Evolutionary conservation across 306 rosid genomes (phyloP).

Genomic region (Sechiopsis laciniata): DNA sequence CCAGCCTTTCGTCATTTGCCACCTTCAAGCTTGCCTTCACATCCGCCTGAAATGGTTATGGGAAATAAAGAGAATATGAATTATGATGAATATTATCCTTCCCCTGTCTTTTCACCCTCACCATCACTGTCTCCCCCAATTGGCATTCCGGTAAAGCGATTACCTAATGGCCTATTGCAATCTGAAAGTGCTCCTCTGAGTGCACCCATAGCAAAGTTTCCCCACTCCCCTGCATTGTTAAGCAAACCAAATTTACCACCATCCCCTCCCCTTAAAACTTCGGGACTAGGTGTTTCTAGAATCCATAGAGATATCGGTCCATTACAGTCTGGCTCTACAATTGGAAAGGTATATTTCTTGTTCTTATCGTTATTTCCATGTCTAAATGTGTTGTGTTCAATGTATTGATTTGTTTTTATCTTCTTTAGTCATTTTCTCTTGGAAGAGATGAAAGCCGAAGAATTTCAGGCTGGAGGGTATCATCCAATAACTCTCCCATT

Average conservation of each 20-base stretch:
- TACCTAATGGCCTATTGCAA: conserved; percentile 47
- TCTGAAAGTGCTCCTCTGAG: conserved; percentile 75
- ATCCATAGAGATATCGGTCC: conserved; percentile 28
- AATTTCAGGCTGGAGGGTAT: conserved; percentile 42
- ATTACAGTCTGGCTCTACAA: conserved; percentile 38
- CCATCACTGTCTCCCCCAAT: conserved; percentile 61
- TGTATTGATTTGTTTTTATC: conserved; percentile 22
- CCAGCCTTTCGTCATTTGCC: conserved; percentile 37
- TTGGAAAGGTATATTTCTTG: conserved; percentile 56
- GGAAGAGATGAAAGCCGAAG: conserved; percentile 54
- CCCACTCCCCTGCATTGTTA: conserved; percentile 34
- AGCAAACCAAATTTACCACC: conserved; percentile 51
- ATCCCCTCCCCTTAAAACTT: conserved; percentile 35
- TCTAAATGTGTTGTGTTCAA: conserved; percentile 4
- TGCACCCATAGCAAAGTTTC: conserved; percentile 42
- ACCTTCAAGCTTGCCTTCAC: conserved; percentile 64
- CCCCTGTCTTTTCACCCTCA: conserved; percentile 36
- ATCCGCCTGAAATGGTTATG: conserved; percentile 47
- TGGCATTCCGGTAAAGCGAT: conserved; percentile 38
- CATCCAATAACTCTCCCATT: conserved; percentile 48
- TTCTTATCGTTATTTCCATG: not conserved
- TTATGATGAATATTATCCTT: conserved; percentile 58
- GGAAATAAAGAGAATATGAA: conserved; percentile 43
- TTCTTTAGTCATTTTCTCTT: conserved; percentile 46
- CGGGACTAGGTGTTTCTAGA: conserved; percentile 12